A percentile compares a stretch with the other conserved stretches of the same genome.
phyloP scores from a whole-genome alignment of 495 filamentous ascomycete genomes.

The Neohortaea acidophila region DNA sequence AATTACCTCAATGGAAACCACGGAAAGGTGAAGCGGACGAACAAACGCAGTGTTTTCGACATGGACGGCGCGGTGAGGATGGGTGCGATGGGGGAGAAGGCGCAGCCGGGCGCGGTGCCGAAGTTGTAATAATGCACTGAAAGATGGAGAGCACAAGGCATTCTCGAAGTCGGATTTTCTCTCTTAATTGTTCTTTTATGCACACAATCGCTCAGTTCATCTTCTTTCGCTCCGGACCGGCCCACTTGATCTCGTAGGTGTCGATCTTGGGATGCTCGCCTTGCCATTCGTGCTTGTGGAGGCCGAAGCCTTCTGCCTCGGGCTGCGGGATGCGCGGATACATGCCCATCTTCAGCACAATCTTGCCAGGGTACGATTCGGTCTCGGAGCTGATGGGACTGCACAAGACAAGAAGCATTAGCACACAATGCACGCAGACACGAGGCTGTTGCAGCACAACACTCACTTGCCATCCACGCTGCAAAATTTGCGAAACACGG shows the following conservation, averaged over 20 bases:
- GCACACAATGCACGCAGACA: constrained; percentile 2
- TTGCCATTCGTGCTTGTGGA: constrained; percentile 27
- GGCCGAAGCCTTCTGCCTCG: constrained; percentile 27
- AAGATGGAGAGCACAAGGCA: too few species aligned
- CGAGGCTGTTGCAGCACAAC: neutral
- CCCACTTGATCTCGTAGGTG: constrained; percentile 16
- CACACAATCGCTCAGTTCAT: too few species aligned
- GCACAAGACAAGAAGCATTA: neutral
- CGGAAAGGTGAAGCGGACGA: constrained; percentile 3
- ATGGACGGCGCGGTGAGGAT: neutral
- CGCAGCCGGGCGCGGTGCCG: constrained; percentile 8
- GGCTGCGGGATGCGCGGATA: constrained; percentile 30
- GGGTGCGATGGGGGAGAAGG: neutral
- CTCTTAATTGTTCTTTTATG: too few species aligned
- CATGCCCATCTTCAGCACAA: constrained; percentile 32
- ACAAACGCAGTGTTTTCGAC: constrained; percentile 13
- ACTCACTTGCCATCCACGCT: constrained; percentile 28
- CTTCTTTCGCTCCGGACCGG: constrained; percentile 12
- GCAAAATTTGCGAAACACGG: constrained; percentile 30
- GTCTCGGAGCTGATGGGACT: constrained; percentile 30
- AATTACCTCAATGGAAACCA: constrained; percentile 15
- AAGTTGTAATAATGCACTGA: neutral
- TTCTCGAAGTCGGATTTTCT: too few species aligned
- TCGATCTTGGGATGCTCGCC: constrained; percentile 13
- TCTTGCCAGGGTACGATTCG: constrained; percentile 19